Percentiles rank a stretch among this genome's conserved stretches.
Evolutionary conservation across 768 basidiomycete species (phyloP).

Genomic region (Asterophora parasitica): DNA sequence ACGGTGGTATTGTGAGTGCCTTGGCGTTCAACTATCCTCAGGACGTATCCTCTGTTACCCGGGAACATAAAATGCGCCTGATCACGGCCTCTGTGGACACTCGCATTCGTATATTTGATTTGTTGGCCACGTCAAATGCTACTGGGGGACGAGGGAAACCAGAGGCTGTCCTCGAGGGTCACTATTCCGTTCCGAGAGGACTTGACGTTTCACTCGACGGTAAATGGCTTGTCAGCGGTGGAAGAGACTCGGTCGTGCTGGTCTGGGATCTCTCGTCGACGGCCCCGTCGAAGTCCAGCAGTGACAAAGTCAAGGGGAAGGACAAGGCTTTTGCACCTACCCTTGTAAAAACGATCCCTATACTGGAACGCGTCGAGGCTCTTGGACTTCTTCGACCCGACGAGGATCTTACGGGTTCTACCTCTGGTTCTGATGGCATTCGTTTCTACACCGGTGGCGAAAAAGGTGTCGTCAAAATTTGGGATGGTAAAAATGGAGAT

Average conservation of each 20-base stretch:
- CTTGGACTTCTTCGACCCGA: conserved; percentile 63
- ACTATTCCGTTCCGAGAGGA: conserved; percentile 91
- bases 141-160: conserved; percentile 53
- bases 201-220: conserved; percentile 84
- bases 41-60: conserved; percentile 45
- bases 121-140: conserved; percentile 60
- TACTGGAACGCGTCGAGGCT: conserved; percentile 84
- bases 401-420: conserved; percentile 43
- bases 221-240: conserved; percentile 85
- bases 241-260: conserved; percentile 87
- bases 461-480: conserved; percentile 79
- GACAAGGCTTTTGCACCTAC: conserved; percentile 45
- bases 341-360: conserved; percentile 74
- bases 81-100: conserved; percentile 92
- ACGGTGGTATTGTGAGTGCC: conserved; percentile 96
- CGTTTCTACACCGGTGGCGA: conserved; percentile 89
- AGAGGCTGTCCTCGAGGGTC: conserved; percentile 85
- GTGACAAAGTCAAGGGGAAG: conserved; percentile 47
- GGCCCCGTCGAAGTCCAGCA: conserved; percentile 19
- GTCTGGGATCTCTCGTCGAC: conserved; percentile 77
- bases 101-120: conserved; percentile 87
- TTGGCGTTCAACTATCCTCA: conserved; percentile 78
- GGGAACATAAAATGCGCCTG: conserved; percentile 63
- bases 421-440: conserved; percentile 36
- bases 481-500: conserved; percentile 70